Percentiles rank a stretch among this genome's conserved stretches.
Evolutionary conservation across 805 yeast species (phyloP).

Genomic region (Zygosaccharomyces bisporus): DNA sequence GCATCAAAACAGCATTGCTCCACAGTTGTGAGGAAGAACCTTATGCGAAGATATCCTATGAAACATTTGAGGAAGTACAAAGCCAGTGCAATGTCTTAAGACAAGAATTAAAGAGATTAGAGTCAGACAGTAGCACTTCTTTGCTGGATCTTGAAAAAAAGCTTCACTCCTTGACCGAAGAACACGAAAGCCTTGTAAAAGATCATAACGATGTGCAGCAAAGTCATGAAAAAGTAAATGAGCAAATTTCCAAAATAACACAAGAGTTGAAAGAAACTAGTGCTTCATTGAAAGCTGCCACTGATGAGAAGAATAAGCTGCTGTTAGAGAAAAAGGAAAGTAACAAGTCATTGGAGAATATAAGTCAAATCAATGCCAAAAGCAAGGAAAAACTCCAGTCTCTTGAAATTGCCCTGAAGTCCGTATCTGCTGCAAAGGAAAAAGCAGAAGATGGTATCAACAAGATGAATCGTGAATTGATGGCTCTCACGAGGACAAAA

Average conservation of each 20-base stretch:
- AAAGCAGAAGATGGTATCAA: conserved; percentile 84
- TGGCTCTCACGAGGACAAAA: conserved; percentile 59
- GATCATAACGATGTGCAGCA: conserved; percentile 15
- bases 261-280: conserved; percentile 16
- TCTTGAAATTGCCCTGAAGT: conserved; percentile 30
- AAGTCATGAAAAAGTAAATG: conserved; percentile 15
- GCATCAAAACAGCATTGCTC: conserved; percentile 67
- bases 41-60: conserved; percentile 58
- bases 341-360: conserved; percentile 36
- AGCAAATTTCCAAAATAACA: not conserved
- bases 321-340: conserved; percentile 34
- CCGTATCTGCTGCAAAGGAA: conserved; percentile 40
- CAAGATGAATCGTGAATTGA: conserved; percentile 81
- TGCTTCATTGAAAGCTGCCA: conserved; percentile 19
- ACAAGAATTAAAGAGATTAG: conserved; percentile 29
- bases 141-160: conserved; percentile 24
- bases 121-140: conserved; percentile 29
- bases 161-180: conserved; percentile 13
- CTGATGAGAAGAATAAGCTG: conserved; percentile 24
- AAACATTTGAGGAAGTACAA: conserved; percentile 41
- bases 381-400: conserved; percentile 20
- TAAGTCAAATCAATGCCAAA: conserved; percentile 14
- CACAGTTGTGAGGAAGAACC: conserved; percentile 78
- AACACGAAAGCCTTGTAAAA: conserved; percentile 12
- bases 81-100: conserved; percentile 35